Conservation (phyloP, 345 rosid genomes). For the Heritiera fomes region DNA sequence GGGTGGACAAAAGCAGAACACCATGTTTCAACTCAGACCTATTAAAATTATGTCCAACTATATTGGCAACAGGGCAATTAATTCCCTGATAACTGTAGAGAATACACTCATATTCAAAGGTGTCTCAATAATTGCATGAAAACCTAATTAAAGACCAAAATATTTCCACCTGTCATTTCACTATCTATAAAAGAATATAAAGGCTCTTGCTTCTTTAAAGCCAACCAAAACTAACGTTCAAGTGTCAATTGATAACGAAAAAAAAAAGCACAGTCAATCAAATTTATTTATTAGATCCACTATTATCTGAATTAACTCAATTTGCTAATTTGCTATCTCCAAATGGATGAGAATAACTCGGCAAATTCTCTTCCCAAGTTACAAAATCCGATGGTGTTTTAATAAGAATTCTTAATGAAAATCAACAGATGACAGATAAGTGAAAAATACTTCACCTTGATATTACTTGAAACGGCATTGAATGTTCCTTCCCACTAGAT, state of each 20-base stretch:
- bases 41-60: slow-evolving; percentile 5
- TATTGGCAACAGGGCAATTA: background rate
- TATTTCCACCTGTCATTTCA: background rate
- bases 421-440: background rate
- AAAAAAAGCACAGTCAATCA: background rate
- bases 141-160: slow-evolving; percentile 13
- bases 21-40: background rate
- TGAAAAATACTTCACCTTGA: slow-evolving; percentile 59
- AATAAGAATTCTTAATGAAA: slow-evolving; percentile 4
- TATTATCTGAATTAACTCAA: slow-evolving; percentile 12
- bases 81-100: background rate
- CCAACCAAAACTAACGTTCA: slow-evolving; percentile 1
- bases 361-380: slow-evolving; percentile 4
- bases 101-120: background rate
- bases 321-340: background rate
- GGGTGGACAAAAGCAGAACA: background rate
- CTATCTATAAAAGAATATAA: background rate
- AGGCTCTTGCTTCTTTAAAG: background rate
- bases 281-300: background rate
- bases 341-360: background rate
- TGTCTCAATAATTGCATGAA: background rate
- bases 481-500: slow-evolving; percentile 94
- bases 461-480: slow-evolving; percentile 99
- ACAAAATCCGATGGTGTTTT: background rate
- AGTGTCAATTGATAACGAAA: background rate